Evolutionary conservation across 352 stramenopile genomes (phyloP).

Genomic region (Phytophthora hibernalis): DNA sequence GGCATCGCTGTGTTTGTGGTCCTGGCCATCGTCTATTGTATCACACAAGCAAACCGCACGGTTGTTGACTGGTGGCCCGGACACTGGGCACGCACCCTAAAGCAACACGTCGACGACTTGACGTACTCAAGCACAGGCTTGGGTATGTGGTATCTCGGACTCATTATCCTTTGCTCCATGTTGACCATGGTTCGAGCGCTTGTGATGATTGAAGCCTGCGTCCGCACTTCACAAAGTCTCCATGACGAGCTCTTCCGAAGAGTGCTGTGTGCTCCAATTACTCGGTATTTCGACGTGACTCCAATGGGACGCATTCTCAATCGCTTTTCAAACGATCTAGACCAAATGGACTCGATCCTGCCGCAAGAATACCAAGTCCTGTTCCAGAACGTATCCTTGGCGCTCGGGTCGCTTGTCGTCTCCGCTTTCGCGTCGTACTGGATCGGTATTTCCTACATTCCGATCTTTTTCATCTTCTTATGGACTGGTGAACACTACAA

Average conservation of each 20-base stretch:
- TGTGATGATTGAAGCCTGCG: slow-evolving; percentile 39
- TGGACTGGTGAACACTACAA: slow-evolving; percentile 88
- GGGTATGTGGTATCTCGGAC: slow-evolving; percentile 44
- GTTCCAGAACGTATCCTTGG: slow-evolving; percentile 34
- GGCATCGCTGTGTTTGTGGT: slow-evolving; percentile 15
- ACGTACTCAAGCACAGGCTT: slow-evolving; percentile 47
- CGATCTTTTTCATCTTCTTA: slow-evolving; percentile 61
- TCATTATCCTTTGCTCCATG: slow-evolving; percentile 33
- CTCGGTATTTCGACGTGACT: slow-evolving; percentile 63
- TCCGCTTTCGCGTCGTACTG: slow-evolving; percentile 48
- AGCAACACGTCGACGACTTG: slow-evolving; percentile 10
- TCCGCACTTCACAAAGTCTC: slow-evolving; percentile 36
- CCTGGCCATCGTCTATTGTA: too few species aligned
- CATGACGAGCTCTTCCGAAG: slow-evolving; percentile 49
- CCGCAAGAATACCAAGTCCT: slow-evolving; percentile 49
- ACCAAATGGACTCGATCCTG: slow-evolving; percentile 51
- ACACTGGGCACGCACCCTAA: slow-evolving; percentile 36
- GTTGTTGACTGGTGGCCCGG: slow-evolving; percentile 50
- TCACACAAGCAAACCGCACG: slow-evolving; percentile 1
- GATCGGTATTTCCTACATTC: slow-evolving; percentile 62
- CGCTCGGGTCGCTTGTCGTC: slow-evolving; percentile 44
- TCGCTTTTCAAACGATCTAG: slow-evolving; percentile 58
- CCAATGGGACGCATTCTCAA: slow-evolving; percentile 63
- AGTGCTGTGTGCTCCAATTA: slow-evolving; percentile 49
- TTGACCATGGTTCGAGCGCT: slow-evolving; percentile 28